These are phyloP conservation scores for Candida alai DNA, from an alignment of 805 yeast species.

Conservation along the genomic window DNA sequence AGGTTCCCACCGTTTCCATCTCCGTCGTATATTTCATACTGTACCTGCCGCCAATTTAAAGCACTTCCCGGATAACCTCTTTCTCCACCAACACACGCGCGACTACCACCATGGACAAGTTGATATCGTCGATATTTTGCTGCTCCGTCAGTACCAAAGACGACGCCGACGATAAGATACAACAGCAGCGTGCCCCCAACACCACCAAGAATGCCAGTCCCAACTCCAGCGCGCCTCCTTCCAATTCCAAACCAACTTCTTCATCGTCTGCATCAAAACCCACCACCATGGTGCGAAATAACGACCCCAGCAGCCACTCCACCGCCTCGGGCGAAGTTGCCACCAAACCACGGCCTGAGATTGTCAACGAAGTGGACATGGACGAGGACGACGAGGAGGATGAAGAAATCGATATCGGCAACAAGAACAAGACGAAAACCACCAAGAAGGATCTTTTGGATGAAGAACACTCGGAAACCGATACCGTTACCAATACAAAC, in stretches of 20 bases:
- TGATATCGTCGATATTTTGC: conserved; percentile 33
- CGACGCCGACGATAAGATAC: conserved; percentile 26
- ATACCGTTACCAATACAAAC: conserved; percentile 37
- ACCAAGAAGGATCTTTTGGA: conserved; percentile 27
- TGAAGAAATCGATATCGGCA: conserved; percentile 6
- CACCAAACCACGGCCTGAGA: not conserved
- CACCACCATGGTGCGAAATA: not conserved
- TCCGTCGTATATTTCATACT: too few relatives aligned
- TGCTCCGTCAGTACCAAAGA: conserved; percentile 35
- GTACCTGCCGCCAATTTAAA: too few relatives aligned
- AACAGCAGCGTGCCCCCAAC: conserved; percentile 14
- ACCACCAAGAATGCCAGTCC: conserved; percentile 5
- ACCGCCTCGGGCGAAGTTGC: conserved; percentile 2
- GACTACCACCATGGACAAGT: conserved; percentile 22
- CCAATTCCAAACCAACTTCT: not conserved
- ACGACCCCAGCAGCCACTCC: not conserved
- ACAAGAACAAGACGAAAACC: not conserved
- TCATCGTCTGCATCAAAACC: conserved; percentile 2
- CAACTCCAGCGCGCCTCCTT: not conserved
- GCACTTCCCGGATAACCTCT: too few relatives aligned
- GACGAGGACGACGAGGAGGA: conserved; percentile 5
- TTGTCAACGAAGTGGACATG: conserved; percentile 4
- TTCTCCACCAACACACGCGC: too few relatives aligned
- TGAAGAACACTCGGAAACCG: conserved; percentile 37
- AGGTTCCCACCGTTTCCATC: too few relatives aligned